Evolutionary conservation across 2,329 filamentous ascomycete species (phyloP).

Genomic region (Fusarium bulbicola): DNA sequence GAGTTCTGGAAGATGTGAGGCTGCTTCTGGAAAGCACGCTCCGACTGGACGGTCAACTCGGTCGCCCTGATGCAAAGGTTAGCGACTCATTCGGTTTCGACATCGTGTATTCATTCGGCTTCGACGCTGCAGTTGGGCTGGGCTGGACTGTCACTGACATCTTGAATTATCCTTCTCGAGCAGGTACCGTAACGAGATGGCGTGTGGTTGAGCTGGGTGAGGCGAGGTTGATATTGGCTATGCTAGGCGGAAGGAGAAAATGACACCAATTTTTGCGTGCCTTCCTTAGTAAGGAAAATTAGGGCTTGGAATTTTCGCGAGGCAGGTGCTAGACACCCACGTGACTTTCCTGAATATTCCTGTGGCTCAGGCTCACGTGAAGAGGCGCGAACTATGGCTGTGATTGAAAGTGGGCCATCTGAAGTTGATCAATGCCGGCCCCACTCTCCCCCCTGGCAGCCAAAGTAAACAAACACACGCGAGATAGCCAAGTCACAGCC

Average conservation of each 20-base stretch:
- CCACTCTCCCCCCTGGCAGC: slow-evolving; percentile 22
- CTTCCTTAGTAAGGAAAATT: slow-evolving; percentile 3
- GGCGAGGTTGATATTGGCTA: slow-evolving; percentile 45
- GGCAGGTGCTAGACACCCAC: slow-evolving; percentile 39
- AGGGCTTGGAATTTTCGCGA: slow-evolving; percentile 41
- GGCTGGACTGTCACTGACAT: slow-evolving; percentile 48
- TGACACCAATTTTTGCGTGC: slow-evolving; percentile 19
- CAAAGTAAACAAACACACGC: slow-evolving; percentile 54
- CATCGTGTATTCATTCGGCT: slow-evolving; percentile 32
- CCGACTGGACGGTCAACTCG: slow-evolving; percentile 99
- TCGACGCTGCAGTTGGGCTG: background rate
- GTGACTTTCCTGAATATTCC: slow-evolving; percentile 29
- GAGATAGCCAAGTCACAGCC: slow-evolving; percentile 29
- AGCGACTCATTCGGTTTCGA: slow-evolving; percentile 41
- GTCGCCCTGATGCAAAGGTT: slow-evolving; percentile 78
- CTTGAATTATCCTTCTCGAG: slow-evolving; percentile 55
- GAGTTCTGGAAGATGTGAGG: slow-evolving; percentile 99
- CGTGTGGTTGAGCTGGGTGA: slow-evolving; percentile 50
- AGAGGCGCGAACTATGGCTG: slow-evolving; percentile 13
- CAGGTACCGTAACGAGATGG: slow-evolving; percentile 51
- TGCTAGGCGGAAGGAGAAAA: slow-evolving; percentile 47
- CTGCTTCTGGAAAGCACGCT: slow-evolving; percentile 99
- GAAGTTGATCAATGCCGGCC: slow-evolving; percentile 31
- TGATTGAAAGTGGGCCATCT: background rate
- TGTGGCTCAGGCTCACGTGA: slow-evolving; percentile 31